Conservation (phyloP, 169 alveolate species). For the Plasmodium sp. region DNA sequence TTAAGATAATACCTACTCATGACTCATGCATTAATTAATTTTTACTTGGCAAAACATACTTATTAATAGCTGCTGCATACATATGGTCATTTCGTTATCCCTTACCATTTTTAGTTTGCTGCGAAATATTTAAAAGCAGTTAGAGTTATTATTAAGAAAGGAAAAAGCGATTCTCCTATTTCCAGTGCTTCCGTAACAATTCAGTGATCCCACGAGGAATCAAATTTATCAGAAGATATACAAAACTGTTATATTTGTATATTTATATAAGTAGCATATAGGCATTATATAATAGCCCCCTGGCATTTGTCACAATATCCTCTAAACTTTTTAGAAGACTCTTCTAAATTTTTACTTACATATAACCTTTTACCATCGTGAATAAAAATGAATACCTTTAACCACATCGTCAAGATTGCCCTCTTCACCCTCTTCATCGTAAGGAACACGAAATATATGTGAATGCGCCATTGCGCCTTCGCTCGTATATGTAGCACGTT, state of each 20-base stretch:
- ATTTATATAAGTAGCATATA: neutral
- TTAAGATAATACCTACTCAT: neutral
- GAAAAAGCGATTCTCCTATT: neutral
- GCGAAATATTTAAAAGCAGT: neutral
- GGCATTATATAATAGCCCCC: neutral
- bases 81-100: neutral
- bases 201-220: neutral
- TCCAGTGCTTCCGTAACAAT: neutral
- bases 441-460: neutral
- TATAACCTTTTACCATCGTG: neutral
- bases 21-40: neutral
- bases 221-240: neutral
- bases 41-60: neutral
- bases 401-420: neutral
- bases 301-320: neutral
- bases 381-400: neutral
- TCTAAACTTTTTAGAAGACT: neutral
- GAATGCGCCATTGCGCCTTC: neutral
- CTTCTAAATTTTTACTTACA: neutral
- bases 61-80: neutral
- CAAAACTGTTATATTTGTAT: neutral
- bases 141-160: neutral
- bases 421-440: slow-evolving; percentile 1
- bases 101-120: neutral
- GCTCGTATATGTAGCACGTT: neutral